Evolutionary conservation across 1,284 basidiomycete species (phyloP), one percentile per base, ranked within the genome.

Genomic region (Sanghuangporus weigelae): DNA sequence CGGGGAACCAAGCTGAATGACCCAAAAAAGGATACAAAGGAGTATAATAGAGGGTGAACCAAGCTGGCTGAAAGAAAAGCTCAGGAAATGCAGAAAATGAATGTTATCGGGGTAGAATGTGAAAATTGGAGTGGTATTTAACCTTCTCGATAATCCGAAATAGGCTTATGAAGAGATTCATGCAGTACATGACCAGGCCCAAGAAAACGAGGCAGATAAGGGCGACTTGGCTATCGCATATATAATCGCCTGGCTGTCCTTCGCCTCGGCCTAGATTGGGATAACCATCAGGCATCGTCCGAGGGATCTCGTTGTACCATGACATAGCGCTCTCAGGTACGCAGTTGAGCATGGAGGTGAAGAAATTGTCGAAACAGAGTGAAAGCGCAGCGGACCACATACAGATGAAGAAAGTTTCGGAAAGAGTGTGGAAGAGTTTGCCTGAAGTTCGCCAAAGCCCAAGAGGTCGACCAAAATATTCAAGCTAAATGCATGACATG

Each of bases 371-470:
- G 73, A 96, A 93, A 63, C 85, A 86, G 58, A 96, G 85, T 12
- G 92, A 89, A 51, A 96, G 81, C 38, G 91, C 87, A n/a, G 93
- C 90, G 64, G 92, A 93, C 93, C 94, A 96, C 21, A 91, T 84
- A 75, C 92, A 95, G 66, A 96, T 93, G 72, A 95, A 95, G 58
- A 94, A 79, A 48, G 95, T 88, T 77, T 95, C 93, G 54, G 84
- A 80, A 50, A 93, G 81, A 6, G 92, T 93, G 71, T 92, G 87
- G 1, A 87, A 84, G 58, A 93, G 81, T 74, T 95, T 95, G 62
- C 78, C 83, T 39, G 91, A 92, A 23, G 93, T 93, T 60, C 83
- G 82, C 95, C 95, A 96, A 36, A 96, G 79, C 12, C 94, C 95
- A 49, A 96, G 81, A 3, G 95, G 94, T 40, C 90, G 85, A 50